Evolutionary conservation across 805 yeast genomes (phyloP).

Genomic region (Pichia thaimueangensis): DNA sequence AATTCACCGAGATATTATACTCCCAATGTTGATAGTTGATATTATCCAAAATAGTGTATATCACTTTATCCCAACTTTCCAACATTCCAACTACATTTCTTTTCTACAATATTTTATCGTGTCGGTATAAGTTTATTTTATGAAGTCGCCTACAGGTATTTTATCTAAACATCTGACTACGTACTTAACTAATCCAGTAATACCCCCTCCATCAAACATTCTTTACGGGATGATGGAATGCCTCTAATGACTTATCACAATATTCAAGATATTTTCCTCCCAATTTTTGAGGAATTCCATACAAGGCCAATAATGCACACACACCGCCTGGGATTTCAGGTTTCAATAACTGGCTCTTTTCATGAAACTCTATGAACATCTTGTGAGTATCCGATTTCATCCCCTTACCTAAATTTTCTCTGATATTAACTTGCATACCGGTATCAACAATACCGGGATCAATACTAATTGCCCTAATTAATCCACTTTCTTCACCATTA

Average conservation of each 20-base stretch:
- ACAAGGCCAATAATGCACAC: slow-evolving; percentile 59
- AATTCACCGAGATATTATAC: too few species aligned
- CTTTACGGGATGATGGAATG: slow-evolving; percentile 2
- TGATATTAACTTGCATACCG: slow-evolving; percentile 75
- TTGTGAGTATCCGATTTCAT: slow-evolving; percentile 60
- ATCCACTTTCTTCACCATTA: slow-evolving; percentile 55
- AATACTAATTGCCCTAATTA: slow-evolving; percentile 53
- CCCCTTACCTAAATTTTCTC: slow-evolving; percentile 51
- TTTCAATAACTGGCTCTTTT: slow-evolving; percentile 49
- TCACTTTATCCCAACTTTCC: too few species aligned
- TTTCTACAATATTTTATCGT: too few species aligned
- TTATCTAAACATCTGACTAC: too few species aligned
- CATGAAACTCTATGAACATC: slow-evolving; percentile 60
- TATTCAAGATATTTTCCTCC: slow-evolving; percentile 67
- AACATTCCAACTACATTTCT: too few species aligned
- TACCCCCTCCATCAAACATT: too few species aligned
- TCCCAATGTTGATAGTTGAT: too few species aligned
- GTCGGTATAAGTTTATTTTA: too few species aligned
- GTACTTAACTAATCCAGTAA: too few species aligned
- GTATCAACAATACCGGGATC: slow-evolving; percentile 98
- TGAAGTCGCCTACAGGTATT: too few species aligned
- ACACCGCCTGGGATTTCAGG: slow-evolving; percentile 71
- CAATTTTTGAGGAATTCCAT: slow-evolving; percentile 49
- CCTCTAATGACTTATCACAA: slow-evolving; percentile 7
- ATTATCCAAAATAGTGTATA: too few species aligned